Base-by-base conservation (phyloP, 257 asterid genomes). In the Salvia splendens region DNA sequence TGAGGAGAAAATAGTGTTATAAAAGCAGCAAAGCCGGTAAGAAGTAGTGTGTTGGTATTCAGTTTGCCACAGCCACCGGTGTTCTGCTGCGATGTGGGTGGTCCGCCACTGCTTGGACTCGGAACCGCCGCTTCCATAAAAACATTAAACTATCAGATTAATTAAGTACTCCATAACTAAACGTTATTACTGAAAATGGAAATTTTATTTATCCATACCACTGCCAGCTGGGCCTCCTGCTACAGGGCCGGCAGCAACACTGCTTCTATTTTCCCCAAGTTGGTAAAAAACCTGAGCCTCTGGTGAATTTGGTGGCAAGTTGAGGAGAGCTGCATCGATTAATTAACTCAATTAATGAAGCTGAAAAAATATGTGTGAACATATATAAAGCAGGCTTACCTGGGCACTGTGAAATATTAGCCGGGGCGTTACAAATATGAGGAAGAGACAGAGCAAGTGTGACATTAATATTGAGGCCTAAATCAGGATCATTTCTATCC, bases 201-300 rank as follows among this genome's bases (percentile, higher is more conserved):
- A 28, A 1, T 3, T 4, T 2, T 6, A 12, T 24, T 24, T 38
- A 12, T 5, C 3, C 28, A 65, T 80, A 80, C 85, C 24, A 20
- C 24, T 20, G 1, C 24, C 24, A 20, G 24, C 82, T 32, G 81
- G 79, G 2, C 75, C 85, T 64, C 72, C 77, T 3, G 77, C 77
- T 9, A 10, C 20, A 24, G 83, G 80, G 50, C 83, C 73, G 45
- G 67, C 49, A 1, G 77, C 77, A 38, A 10, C 20, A 24, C 80
- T 78, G 50, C 83, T 75, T 40, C 69, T 48, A 38, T 55, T 75
- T 50, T 63, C 59, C 28, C 79, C 82, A 41, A 69, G 33, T 58
- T 81, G 88, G 67, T 87, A 86, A 82, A 86, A 90, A 8, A 85
- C 61, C 67, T 90, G 89, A 47, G 97, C 95, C 1, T 86, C 97